Evolutionary conservation across 768 basidiomycete genomes (phyloP).

Genomic region (Mycena leptocephala): DNA sequence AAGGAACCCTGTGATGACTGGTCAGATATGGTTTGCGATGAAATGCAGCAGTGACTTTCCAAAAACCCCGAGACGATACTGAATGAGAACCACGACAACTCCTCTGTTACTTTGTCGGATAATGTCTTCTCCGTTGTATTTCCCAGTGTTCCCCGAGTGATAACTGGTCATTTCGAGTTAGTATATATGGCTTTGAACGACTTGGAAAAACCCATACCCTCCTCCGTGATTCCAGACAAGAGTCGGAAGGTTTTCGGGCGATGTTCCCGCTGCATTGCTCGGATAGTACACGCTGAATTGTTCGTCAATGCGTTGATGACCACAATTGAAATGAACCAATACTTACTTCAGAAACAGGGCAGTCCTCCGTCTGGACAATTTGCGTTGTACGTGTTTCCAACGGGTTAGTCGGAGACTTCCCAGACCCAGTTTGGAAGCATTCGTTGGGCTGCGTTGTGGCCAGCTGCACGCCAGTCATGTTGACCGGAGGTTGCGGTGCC

Average conservation of each 20-base stretch:
- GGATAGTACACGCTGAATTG: conserved; percentile 56
- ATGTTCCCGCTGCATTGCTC: conserved; percentile 41
- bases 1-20: conserved; percentile 45
- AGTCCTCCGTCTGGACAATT: conserved; percentile 14
- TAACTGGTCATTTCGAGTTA: conserved; percentile 47
- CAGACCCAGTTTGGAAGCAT: conserved; percentile 49
- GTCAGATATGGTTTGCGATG: neutral
- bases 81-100: conserved; percentile 57
- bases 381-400: neutral
- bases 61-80: conserved; percentile 63
- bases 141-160: conserved; percentile 44
- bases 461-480: conserved; percentile 45
- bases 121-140: conserved; percentile 54
- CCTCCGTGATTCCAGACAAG: conserved; percentile 64
- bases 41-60: neutral
- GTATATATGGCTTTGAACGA: conserved; percentile 11
- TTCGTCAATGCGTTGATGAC: too few relatives aligned
- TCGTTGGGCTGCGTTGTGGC: conserved; percentile 49
- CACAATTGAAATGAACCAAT: neutral
- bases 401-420: conserved; percentile 38
- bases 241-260: conserved; percentile 49
- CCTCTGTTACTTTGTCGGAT: conserved; percentile 52
- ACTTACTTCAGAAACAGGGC: neutral
- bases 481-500: conserved; percentile 49
- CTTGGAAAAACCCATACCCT: conserved; percentile 9